These are phyloP conservation scores for Naganishia vaughanmartiniae DNA, from an alignment of 768 basidiomycete genomes.

Conservation along the genomic window DNA sequence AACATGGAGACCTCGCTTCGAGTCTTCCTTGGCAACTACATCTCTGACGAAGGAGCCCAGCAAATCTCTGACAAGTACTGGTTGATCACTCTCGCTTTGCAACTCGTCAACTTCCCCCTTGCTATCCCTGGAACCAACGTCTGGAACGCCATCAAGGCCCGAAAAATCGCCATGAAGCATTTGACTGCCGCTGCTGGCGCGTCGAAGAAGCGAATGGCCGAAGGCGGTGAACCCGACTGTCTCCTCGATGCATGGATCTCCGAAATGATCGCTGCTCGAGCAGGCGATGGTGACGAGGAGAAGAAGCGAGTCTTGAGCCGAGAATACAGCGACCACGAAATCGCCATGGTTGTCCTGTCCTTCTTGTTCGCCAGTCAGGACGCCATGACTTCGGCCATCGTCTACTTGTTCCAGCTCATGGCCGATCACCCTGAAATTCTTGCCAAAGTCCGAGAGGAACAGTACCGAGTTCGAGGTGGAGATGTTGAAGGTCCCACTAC, in stretches of 20 bases:
- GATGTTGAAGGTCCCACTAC: slow-evolving; percentile 74
- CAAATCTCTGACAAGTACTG: slow-evolving; percentile 94
- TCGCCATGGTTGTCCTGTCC: slow-evolving; percentile 93
- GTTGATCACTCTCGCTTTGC: slow-evolving; percentile 88
- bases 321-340: slow-evolving; percentile 89
- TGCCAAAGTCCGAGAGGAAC: slow-evolving; percentile 85
- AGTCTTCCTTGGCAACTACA: slow-evolving; percentile 90
- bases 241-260: slow-evolving; percentile 90
- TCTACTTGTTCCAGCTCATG: slow-evolving; percentile 93
- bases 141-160: slow-evolving; percentile 84
- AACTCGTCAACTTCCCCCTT: slow-evolving; percentile 97
- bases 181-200: slow-evolving; percentile 72
- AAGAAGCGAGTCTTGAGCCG: slow-evolving; percentile 59
- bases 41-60: slow-evolving; percentile 70
- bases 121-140: slow-evolving; percentile 94
- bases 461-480: slow-evolving; percentile 74
- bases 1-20: slow-evolving; percentile 97
- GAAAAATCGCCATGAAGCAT: slow-evolving; percentile 69
- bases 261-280: slow-evolving; percentile 62
- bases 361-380: slow-evolving; percentile 97
- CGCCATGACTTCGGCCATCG: slow-evolving; percentile 95
- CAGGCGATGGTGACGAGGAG: slow-evolving; percentile 56
- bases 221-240: slow-evolving; percentile 76
- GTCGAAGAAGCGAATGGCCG: slow-evolving; percentile 77
- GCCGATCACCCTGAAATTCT: slow-evolving; percentile 87